Conservation (phyloP, 192 early-diverging fungal species). For the Backusella westeae region DNA sequence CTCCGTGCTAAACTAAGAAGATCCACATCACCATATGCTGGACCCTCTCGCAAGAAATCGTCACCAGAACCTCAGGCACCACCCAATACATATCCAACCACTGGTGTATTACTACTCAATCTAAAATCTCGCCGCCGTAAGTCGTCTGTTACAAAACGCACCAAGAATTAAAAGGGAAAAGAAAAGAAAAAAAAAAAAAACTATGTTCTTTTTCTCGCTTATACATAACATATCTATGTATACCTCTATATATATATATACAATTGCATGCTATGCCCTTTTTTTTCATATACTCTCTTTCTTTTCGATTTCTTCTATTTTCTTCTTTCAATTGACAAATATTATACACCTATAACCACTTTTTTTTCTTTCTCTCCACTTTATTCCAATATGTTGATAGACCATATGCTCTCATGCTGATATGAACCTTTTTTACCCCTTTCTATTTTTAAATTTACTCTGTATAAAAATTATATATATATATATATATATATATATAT, state of each 20-base stretch:
- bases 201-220: background rate
- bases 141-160: background rate
- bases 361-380: background rate
- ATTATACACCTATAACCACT: background rate
- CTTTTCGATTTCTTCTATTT: background rate
- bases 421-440: background rate
- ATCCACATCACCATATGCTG: background rate
- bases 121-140: conserved; percentile 8
- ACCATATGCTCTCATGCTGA: background rate
- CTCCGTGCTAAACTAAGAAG: conserved; percentile 10
- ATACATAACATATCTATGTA: background rate
- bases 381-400: background rate
- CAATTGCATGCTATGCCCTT: background rate
- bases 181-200: background rate
- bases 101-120: conserved; percentile 5
- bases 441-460: background rate
- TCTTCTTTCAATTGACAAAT: background rate
- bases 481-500: no score
- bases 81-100: conserved; percentile 10
- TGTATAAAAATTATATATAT: background rate
- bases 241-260: background rate
- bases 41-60: background rate
- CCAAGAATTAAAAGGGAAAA: background rate
- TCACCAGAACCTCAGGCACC: background rate
- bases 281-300: background rate